Base-by-base conservation (phyloP, 2,329 filamentous ascomycete species). In the Exserohilum rostratum region DNA sequence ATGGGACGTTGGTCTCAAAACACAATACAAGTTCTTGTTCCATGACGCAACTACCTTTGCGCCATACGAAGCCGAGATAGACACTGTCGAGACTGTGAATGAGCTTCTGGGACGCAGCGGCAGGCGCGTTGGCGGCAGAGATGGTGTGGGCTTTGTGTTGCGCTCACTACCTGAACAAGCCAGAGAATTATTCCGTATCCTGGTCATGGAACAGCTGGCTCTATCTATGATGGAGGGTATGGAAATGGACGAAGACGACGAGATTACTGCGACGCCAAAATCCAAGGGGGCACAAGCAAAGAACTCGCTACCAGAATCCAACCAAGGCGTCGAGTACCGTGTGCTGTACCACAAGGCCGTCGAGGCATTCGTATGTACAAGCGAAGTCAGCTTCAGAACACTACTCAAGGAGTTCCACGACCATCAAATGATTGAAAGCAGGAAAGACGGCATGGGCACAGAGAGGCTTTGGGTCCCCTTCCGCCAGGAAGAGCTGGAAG, bases 321-420 rank as follows among this genome's bases (percentile, higher is more conserved):
- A 59, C 2, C 72, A 85, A 2, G 92, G 90, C 0, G 87, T 99
- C 13, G 93, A 98, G 77, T 98, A 97, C 73, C 83, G 91, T 18
- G 88, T 91, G 65, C 76, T 99, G 61, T 99, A 98, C 71, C 92
- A 96, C 72, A 97, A 96, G 78, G 93, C 95, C 2, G 89, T 93
- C 5, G 93, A 97, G 76, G 92, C 96, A 70, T 98, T 99, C 74
- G 95, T 99, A 45, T 97, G 93, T 74, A 95, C 90, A 65, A 96
- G 90, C 56, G 95, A 98, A 78, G 92, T 98, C 84, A 92, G 91
- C 58, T 98, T 98, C 78, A 84, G 95, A 57, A 96, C 93, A 22
- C 75, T 99, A 71, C 77, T 99, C 59, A 98, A 98, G 78, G 95
- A 99, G 84, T 95, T 99, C 74, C 91, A 97, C 72, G 95, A 99